Evolutionary conservation across 148 eudicot genomes (phyloP).

Genomic region (Agrostemma githago): DNA sequence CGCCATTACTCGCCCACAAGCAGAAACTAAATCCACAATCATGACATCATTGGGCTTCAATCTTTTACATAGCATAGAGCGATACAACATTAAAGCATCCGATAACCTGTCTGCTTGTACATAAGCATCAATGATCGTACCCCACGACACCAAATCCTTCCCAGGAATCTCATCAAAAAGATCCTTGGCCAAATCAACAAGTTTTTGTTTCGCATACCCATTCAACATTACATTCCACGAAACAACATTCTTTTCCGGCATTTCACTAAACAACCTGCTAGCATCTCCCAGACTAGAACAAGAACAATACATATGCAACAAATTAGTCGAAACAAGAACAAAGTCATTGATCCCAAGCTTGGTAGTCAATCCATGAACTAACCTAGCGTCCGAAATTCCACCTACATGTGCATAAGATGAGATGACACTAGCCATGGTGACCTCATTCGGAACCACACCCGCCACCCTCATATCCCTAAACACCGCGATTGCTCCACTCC

Average conservation of each 20-base stretch:
- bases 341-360: constrained; percentile 53
- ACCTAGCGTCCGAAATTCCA: constrained; percentile 32
- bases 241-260: constrained; percentile 66
- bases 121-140: constrained; percentile 68
- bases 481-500: constrained; percentile 46
- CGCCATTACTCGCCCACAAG: constrained; percentile 54
- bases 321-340: constrained; percentile 64
- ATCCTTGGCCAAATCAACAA: constrained; percentile 48
- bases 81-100: constrained; percentile 63
- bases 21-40: constrained; percentile 68
- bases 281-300: constrained; percentile 49
- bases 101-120: constrained; percentile 40
- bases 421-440: constrained; percentile 69
- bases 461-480: constrained; percentile 56
- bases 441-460: constrained; percentile 62
- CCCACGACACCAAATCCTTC: constrained; percentile 82
- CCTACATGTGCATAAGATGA: constrained; percentile 50
- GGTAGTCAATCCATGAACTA: constrained; percentile 52
- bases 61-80: constrained; percentile 45
- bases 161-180: constrained; percentile 59
- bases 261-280: constrained; percentile 52
- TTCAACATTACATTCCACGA: constrained; percentile 89
- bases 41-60: constrained; percentile 68
- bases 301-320: constrained; percentile 58
- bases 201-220: constrained; percentile 64